Evolutionary conservation across 768 basidiomycete genomes (phyloP).

Genomic region (Xerocomus spinulosus): DNA sequence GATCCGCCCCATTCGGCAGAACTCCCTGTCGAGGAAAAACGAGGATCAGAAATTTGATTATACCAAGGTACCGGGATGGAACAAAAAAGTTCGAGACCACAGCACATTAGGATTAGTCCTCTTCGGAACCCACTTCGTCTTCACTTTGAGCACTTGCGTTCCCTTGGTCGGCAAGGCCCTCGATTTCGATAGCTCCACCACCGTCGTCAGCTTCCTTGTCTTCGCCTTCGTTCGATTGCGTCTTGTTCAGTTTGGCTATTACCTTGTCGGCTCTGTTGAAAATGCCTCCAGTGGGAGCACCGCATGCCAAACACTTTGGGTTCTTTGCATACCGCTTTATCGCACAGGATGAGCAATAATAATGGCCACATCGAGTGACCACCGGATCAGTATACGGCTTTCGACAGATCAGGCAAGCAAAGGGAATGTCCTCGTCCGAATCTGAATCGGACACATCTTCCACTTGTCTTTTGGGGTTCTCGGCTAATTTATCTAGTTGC

Average conservation of each 20-base stretch:
- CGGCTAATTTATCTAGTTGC: conserved; percentile 94
- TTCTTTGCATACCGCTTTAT: conserved; percentile 93
- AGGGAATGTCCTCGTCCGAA: conserved; percentile 87
- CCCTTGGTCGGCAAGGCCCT: conserved; percentile 44
- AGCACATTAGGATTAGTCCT: conserved; percentile 19
- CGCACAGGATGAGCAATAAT: conserved; percentile 93
- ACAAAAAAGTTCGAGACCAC: conserved; percentile 33
- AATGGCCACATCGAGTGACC: conserved; percentile 94
- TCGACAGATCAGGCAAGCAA: conserved; percentile 97
- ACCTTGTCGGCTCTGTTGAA: conserved; percentile 96
- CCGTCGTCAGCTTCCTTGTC: conserved; percentile 40
- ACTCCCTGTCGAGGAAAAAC: conserved; percentile 16
- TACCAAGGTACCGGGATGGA: conserved; percentile 26
- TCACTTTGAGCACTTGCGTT: conserved; percentile 26
- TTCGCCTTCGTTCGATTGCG: conserved; percentile 51
- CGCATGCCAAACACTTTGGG: conserved; percentile 93
- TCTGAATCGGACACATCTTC: conserved; percentile 59
- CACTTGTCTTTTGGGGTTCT: conserved; percentile 58
- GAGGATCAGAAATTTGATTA: conserved; percentile 17
- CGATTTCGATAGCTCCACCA: conserved; percentile 49
- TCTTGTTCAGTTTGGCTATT: conserved; percentile 79
- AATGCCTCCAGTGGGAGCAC: conserved; percentile 88
- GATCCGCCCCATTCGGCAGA: conserved; percentile 18
- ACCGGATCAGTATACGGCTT: conserved; percentile 93
- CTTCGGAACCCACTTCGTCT: conserved; percentile 27